Evolutionary conservation across 23 red algal species (phyloP).

Genomic region (Gracilaria gracilis): DNA sequence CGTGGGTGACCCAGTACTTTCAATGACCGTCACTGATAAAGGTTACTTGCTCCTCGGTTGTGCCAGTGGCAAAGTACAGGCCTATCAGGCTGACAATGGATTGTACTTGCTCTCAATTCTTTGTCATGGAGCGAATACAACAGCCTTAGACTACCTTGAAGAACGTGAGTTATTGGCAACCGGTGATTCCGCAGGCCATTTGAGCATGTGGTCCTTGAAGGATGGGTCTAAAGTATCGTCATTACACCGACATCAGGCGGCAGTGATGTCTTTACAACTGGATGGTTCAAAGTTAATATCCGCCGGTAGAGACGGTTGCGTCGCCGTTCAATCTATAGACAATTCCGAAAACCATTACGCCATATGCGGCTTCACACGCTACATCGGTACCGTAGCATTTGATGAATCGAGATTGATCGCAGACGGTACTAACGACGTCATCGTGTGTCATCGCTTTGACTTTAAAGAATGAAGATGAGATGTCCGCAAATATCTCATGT

Average conservation of each 20-base stretch:
- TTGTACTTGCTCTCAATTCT: slow-evolving; percentile 52
- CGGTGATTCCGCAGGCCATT: slow-evolving; percentile 46
- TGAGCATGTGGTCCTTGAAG: slow-evolving; percentile 54
- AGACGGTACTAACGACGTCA: slow-evolving; percentile 64
- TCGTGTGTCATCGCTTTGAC: slow-evolving; percentile 61
- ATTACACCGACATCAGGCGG: slow-evolving; percentile 34
- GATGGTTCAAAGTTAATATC: slow-evolving; percentile 47
- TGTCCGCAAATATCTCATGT: background rate
- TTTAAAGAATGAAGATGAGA: background rate
- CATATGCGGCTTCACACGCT: slow-evolving; percentile 63
- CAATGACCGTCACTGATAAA: slow-evolving; percentile 65
- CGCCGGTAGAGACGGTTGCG: slow-evolving; percentile 50
- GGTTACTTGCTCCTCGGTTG: slow-evolving; percentile 57
- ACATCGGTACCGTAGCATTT: slow-evolving; percentile 49
- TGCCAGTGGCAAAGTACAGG: slow-evolving; percentile 59
- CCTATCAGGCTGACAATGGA: slow-evolving; percentile 49
- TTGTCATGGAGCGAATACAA: slow-evolving; percentile 50
- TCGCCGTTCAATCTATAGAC: slow-evolving; percentile 19
- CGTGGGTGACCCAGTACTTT: slow-evolving; percentile 60
- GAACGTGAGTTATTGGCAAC: slow-evolving; percentile 53
- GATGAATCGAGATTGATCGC: slow-evolving; percentile 54
- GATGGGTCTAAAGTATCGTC: slow-evolving; percentile 23
- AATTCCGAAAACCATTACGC: slow-evolving; percentile 14
- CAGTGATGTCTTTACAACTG: slow-evolving; percentile 59
- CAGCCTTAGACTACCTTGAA: slow-evolving; percentile 46